These are phyloP conservation scores for Salix exigua DNA, from an alignment of 345 rosid genomes.

Conservation along the genomic window DNA sequence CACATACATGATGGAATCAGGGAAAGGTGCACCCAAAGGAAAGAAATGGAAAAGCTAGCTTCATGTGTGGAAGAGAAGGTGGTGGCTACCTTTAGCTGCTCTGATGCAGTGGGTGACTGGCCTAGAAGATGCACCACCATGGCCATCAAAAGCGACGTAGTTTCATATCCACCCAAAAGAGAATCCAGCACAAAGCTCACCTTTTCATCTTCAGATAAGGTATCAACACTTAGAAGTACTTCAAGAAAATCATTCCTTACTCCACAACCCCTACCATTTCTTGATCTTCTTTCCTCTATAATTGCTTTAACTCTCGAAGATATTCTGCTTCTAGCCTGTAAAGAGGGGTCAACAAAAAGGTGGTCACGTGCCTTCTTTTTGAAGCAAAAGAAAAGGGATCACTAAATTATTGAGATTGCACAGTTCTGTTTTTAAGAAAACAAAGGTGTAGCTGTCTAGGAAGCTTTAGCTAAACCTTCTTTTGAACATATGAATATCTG, in stretches of 20 bases:
- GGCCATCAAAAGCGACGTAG: constrained; percentile 47
- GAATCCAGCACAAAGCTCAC: constrained; percentile 53
- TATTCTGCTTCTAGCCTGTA: constrained; percentile 58
- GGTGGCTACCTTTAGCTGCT: constrained; percentile 40
- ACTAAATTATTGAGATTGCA: background rate
- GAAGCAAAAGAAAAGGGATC: background rate
- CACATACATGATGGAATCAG: too few species aligned
- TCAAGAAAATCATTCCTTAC: constrained; percentile 39
- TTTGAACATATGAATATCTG: background rate
- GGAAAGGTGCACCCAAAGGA: background rate
- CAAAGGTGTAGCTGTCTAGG: too few species aligned
- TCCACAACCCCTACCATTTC: background rate
- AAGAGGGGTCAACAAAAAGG: constrained; percentile 32
- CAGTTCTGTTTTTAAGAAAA: too few species aligned
- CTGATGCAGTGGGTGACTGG: constrained; percentile 32
- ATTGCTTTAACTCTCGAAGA: constrained; percentile 48
- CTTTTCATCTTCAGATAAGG: constrained; percentile 58
- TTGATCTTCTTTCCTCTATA: constrained; percentile 39
- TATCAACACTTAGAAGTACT: constrained; percentile 38
- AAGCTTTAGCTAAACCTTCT: too few species aligned
- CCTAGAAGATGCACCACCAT: constrained; percentile 44
- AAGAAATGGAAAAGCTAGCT: too few species aligned
- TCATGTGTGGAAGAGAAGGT: background rate
- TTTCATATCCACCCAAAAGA: constrained; percentile 60
- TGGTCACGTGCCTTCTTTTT: constrained; percentile 36